Evolutionary conservation across 2,329 filamentous ascomycete species (phyloP), one percentile per base, ranked within the genome.

Genomic region (Penicillium sumatraense): DNA sequence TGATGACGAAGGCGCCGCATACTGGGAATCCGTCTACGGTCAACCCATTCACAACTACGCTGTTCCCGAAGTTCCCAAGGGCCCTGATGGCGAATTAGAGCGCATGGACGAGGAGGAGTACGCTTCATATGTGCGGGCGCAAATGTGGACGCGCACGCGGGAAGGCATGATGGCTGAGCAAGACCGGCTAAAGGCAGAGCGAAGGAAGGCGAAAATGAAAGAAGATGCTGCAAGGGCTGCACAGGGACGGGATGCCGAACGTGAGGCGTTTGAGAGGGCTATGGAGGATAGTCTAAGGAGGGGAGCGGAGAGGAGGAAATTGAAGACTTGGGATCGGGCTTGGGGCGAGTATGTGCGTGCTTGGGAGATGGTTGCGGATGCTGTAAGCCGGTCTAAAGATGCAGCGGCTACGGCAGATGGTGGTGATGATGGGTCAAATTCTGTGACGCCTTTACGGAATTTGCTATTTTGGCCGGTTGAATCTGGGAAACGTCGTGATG

Each of bases 91-190:
- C 14, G 79, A 82, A 55, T 79, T 96, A 11, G 91, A 96, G 73
- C 83, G 82, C 60, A 98, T 98, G 93, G 87, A 82, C 8, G 95
- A 98, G 64, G 93, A 98, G 24, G 90, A 97, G 72, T 99, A 98
- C 71, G 89, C 91, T 0, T 81, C 86, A 2, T 89, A 93, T 72
- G 93, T 99, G 35, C 86, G 93, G 16, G 83, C 83, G 49, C 88
- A 87, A 75, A 98, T 99, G 95, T 99, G 92, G 89, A 93, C 97
- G 80, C 92, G 91, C 77, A 96, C 90, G 50, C 87, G 96, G 69
- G 88, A 93, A 61, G 90, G 93, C 20, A 78, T 96, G 49, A 72
- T 93, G 0, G 89, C 95, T 66, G 91, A 95, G 73, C 83, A 88
- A 53, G 86, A 86, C 52, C 78, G 83, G 41, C 78, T 85, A 51